Evolutionary conservation across 108 stramenopile species (phyloP).

Genomic region (Conticribra guillardii): DNA sequence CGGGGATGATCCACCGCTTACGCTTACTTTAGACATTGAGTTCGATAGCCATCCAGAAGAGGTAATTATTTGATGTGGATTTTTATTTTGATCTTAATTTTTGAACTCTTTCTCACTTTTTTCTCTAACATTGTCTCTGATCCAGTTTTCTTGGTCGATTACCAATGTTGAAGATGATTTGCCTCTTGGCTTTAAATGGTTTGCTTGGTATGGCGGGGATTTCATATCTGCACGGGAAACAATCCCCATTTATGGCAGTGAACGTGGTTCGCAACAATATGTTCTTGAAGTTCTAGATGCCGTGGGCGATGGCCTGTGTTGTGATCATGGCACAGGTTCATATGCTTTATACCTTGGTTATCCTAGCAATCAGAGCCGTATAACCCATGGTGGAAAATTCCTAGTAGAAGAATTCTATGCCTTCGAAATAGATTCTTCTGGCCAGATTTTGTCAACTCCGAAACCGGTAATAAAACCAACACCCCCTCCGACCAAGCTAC

Average conservation of each 20-base stretch:
- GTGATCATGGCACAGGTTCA: conserved; percentile 14
- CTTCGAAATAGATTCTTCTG: conserved; percentile 18
- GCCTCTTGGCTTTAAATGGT: conserved; percentile 31
- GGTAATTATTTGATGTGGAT: no score
- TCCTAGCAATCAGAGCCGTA: conserved; percentile 1
- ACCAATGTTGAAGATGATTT: conserved; percentile 25
- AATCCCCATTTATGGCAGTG: conserved; percentile 30
- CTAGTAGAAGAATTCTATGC: not conserved
- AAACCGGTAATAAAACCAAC: not conserved
- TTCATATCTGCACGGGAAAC: conserved; percentile 11
- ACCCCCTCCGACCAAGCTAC: not conserved
- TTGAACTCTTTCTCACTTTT: not conserved
- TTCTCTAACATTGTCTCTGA: not conserved
- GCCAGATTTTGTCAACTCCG: not conserved
- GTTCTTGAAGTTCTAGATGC: conserved; percentile 15
- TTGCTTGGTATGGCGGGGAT: conserved; percentile 11
- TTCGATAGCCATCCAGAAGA: conserved; percentile 29
- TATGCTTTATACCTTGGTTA: conserved; percentile 25
- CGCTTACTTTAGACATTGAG: conserved; percentile 23
- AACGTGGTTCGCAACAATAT: conserved; percentile 20
- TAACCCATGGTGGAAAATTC: conserved; percentile 17
- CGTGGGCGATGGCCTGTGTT: conserved; percentile 21
- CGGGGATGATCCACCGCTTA: conserved; percentile 20
- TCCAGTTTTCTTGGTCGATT: conserved; percentile 19
- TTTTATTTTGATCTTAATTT: not conserved